A percentile compares a stretch with the other conserved stretches of the same genome.
phyloP scores from a whole-genome alignment of 306 rosid genomes.

The Quercus ilex region DNA sequence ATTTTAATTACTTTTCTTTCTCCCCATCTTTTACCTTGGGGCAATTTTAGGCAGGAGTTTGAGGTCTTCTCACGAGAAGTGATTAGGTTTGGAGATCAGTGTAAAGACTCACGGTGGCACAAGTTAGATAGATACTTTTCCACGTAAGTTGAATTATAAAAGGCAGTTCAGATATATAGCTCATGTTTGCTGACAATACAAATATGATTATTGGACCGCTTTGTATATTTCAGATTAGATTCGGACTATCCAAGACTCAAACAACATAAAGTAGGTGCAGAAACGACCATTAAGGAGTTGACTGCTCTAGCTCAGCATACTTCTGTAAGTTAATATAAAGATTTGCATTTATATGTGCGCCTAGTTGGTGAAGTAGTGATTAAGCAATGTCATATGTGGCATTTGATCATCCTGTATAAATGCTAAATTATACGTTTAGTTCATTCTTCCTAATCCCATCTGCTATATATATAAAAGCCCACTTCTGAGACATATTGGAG shows the following conservation, averaged over 20 bases:
- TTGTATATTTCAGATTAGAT: conserved; percentile 62
- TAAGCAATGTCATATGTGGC: conserved; percentile 16
- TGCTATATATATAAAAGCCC: background rate
- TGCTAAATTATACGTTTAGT: conserved; percentile 15
- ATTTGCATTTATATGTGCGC: background rate
- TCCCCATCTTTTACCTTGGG: background rate
- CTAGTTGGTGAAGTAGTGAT: conserved; percentile 14
- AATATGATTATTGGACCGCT: conserved; percentile 21
- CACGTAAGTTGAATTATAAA: conserved; percentile 37
- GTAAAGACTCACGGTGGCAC: conserved; percentile 97
- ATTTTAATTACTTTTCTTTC: conserved; percentile 11
- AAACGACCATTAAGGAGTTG: conserved; percentile 68
- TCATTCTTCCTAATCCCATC: background rate
- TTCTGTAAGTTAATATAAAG: conserved; percentile 56
- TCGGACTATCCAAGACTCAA: conserved; percentile 39
- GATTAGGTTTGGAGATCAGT: conserved; percentile 75
- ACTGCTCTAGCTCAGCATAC: conserved; percentile 61
- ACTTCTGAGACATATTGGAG: background rate
- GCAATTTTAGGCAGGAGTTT: conserved; percentile 65
- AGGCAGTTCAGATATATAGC: background rate
- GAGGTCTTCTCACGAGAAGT: conserved; percentile 68
- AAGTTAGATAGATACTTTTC: conserved; percentile 67
- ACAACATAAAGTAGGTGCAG: conserved; percentile 49
- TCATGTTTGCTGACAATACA: conserved; percentile 4
- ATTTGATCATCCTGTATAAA: conserved; percentile 17